Base-by-base conservation (phyloP, 768 basidiomycete genomes). In the Cystofilobasidium capitatum region DNA sequence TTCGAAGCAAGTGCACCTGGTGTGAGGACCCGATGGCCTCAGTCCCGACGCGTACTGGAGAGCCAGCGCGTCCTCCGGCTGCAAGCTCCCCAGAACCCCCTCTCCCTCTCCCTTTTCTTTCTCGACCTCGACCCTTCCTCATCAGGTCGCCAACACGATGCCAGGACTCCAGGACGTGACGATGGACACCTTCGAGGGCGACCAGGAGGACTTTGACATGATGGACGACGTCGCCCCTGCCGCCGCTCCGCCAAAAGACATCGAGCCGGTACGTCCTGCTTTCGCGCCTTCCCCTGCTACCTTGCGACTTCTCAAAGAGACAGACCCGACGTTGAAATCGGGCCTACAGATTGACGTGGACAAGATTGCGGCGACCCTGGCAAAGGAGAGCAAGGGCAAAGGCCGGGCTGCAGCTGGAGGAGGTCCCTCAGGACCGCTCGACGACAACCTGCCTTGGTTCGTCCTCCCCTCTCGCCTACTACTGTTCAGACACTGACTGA, bases 381-480 rank as follows among this genome's bases (percentile, higher is more conserved):
- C 14, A 26, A 55, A 55, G 51, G 51, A 14, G 13, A 45, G 58
- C 40, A 59, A 54, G 51, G 22, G n/a, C 39, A 36, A 47, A 37
- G 40, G 35, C 62, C 45, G 31, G 36, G 36, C 35, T 10, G n/a
- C 13, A n/a, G 31, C 29, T 26, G 20, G 8, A n/a, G 6, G 14
- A 13, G 31, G 20, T 9, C 40, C 39, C n/a, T 35, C 39, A 16
- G 29, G 36, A 17, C n/a, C 40, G 39, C 59, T 47, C 6, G 79
- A 82, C 68, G 88, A 91, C 40, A 87, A 82, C 70, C 78, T 97
- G 40, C 92, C 92, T 47, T 97, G 92, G 92, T 92, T 73, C 73
- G 83, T 75, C 31, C 22, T 37, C 58, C 60, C 62, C 35, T 39
- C 35, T 29, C 42, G 58, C 69, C 54, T 44, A 39, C 12, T 9